A percentile compares a stretch with the other conserved stretches of the same genome.
Conservation (phyloP, 2,329 filamentous ascomycete genomes). For the Pseudogymnoascus sp. region DNA sequence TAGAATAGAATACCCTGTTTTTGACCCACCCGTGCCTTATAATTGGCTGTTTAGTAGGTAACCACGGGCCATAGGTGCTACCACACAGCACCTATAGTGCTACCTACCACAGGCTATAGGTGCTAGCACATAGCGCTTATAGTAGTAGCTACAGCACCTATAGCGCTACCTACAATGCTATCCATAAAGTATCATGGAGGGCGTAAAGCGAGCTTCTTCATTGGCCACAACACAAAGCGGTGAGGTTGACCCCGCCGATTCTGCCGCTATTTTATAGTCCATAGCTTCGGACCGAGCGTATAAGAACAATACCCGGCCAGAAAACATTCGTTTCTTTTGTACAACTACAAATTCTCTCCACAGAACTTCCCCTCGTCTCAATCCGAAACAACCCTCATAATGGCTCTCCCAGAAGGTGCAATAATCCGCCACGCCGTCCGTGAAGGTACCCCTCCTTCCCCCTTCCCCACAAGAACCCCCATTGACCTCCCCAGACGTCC, state of each 20-base stretch:
- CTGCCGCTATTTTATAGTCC: background rate
- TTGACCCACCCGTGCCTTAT: no score
- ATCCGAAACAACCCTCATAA: background rate
- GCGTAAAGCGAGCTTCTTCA: background rate
- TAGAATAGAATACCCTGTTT: no score
- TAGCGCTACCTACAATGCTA: no score
- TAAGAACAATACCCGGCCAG: background rate
- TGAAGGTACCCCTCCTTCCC: slow-evolving; percentile 39
- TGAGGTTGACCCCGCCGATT: background rate
- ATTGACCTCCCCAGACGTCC: slow-evolving; percentile 56
- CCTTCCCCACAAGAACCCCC: background rate
- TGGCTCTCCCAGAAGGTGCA: slow-evolving; percentile 15
- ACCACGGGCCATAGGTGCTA: no score
- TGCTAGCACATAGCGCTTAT: no score
- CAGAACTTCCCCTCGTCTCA: background rate
- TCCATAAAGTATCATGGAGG: slow-evolving; percentile 2
- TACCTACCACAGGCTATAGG: no score
- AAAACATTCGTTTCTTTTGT: background rate
- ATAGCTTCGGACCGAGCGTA: background rate
- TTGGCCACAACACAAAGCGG: background rate
- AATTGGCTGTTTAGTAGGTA: no score
- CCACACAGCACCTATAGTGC: no score
- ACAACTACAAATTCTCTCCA: background rate
- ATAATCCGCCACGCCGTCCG: slow-evolving; percentile 50
- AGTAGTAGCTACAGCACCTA: no score